phyloP scores from a whole-genome alignment of 495 filamentous ascomycete species.

The Hypoxylon rickii region DNA sequence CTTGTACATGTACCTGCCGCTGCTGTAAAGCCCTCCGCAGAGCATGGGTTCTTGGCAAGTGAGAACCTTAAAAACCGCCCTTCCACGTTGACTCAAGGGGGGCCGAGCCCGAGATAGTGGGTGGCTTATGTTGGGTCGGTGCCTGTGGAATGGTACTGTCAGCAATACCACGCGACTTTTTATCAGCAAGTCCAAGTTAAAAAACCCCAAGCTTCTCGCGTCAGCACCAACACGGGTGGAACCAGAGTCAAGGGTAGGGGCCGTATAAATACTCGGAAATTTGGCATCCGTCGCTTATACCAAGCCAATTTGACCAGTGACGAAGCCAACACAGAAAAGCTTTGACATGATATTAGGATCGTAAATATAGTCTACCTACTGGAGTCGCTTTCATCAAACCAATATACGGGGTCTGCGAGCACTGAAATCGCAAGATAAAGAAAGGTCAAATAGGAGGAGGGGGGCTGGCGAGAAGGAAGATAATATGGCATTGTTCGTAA shows the following conservation, averaged over 20 bases:
- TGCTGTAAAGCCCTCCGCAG: constrained; percentile 30
- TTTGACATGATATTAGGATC: no score
- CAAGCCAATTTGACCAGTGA: no score
- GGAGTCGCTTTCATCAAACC: neutral
- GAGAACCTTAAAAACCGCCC: constrained; percentile 34
- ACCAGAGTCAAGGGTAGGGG: constrained; percentile 3
- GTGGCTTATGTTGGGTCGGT: constrained; percentile 33
- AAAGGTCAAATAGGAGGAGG: neutral
- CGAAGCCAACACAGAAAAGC: no score
- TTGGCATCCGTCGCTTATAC: no score
- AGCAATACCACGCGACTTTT: constrained; percentile 32
- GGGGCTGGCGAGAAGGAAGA: neutral
- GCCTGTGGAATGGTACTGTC: constrained; percentile 27
- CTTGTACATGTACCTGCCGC: constrained; percentile 32
- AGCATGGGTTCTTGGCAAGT: constrained; percentile 31
- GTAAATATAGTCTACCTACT: no score
- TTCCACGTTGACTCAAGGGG: constrained; percentile 28
- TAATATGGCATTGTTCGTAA: neutral
- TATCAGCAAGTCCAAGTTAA: constrained; percentile 11
- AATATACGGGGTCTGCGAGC: neutral
- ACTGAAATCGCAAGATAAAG: neutral
- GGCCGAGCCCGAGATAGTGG: constrained; percentile 28
- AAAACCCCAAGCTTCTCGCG: constrained; percentile 35
- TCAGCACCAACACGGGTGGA: constrained; percentile 26
- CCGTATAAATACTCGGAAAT: constrained; percentile 15